Percentiles rank a stretch among this genome's conserved stretches.
These are phyloP conservation scores for Tulasnella sp. DNA, from an alignment of 768 basidiomycete genomes.

Conservation along the genomic window DNA sequence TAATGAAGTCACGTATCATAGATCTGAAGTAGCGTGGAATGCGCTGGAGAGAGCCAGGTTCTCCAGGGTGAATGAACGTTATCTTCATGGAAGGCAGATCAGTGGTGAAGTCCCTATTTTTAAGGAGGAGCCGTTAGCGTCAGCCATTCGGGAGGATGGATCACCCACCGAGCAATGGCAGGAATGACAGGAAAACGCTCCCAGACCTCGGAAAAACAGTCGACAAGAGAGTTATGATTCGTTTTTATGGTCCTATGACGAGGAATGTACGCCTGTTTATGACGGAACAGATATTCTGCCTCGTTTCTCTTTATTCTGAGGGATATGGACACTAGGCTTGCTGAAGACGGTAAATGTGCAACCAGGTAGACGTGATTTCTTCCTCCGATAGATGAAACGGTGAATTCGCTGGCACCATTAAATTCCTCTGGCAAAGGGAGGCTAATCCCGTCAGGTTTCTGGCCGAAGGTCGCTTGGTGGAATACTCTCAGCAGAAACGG, in stretches of 20 bases:
- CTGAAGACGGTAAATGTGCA: constrained; percentile 37
- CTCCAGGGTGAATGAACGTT: no score
- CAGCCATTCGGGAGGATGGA: no score
- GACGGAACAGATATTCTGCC: constrained; percentile 53
- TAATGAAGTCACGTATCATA: constrained; percentile 14
- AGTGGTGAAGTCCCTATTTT: constrained; percentile 42
- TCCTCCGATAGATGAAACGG: constrained; percentile 44
- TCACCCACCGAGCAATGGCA: constrained; percentile 38
- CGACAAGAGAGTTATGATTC: constrained; percentile 49
- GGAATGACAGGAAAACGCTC: constrained; percentile 56
- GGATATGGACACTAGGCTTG: constrained; percentile 42
- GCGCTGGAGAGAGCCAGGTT: no score
- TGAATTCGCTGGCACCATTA: constrained; percentile 30
- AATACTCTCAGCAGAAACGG: no score
- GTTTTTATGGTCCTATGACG: no score
- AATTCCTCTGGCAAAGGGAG: constrained; percentile 33
- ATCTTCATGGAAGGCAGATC: constrained; percentile 32
- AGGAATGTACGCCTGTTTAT: constrained; percentile 38
- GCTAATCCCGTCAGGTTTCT: constrained; percentile 41
- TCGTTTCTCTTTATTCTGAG: constrained; percentile 52
- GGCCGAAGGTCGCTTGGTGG: constrained; percentile 56
- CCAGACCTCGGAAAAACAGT: constrained; percentile 57
- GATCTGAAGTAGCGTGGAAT: constrained; percentile 1
- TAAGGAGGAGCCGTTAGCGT: no score
- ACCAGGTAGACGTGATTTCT: constrained; percentile 46